Percentiles rank a stretch among this genome's conserved stretches.
phyloP scores from a whole-genome alignment of 495 filamentous ascomycete species.

The Aspergillus leporis region DNA sequence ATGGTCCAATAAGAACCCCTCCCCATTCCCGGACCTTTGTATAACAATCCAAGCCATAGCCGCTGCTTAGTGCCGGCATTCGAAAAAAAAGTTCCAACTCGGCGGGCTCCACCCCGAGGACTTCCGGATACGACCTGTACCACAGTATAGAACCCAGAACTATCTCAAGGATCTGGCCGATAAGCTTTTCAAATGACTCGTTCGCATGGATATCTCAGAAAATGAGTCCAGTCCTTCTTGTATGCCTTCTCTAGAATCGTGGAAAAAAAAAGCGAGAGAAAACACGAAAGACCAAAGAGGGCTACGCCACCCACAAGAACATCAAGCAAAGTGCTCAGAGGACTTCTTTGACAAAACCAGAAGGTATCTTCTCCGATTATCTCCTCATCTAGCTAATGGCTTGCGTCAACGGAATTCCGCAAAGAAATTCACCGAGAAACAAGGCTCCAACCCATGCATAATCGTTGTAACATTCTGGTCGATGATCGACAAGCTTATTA shows the following conservation, averaged over 20 bases:
- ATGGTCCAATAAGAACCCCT: neutral
- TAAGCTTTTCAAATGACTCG: no score
- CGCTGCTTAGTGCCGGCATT: neutral
- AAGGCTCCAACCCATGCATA: neutral
- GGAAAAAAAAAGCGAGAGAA: no score
- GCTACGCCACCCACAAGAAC: neutral
- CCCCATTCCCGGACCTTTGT: neutral
- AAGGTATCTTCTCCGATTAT: neutral
- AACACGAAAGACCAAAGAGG: neutral
- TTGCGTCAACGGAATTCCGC: neutral
- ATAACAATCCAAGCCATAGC: neutral
- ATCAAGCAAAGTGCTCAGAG: neutral
- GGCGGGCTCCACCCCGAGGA: neutral
- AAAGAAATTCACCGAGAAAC: neutral
- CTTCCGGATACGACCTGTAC: neutral
- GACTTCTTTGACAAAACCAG: neutral
- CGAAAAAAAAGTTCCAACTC: neutral
- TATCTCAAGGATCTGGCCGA: no score
- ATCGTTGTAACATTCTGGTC: neutral
- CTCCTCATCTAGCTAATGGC: neutral
- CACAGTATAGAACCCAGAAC: neutral
- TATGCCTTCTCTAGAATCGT: no score
- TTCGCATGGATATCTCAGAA: no score
- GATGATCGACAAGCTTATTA: conserved; percentile 3
- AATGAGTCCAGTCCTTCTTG: no score